Evolutionary conservation across 768 basidiomycete genomes (phyloP).

Genomic region (Suillus fuscotomentosus): DNA sequence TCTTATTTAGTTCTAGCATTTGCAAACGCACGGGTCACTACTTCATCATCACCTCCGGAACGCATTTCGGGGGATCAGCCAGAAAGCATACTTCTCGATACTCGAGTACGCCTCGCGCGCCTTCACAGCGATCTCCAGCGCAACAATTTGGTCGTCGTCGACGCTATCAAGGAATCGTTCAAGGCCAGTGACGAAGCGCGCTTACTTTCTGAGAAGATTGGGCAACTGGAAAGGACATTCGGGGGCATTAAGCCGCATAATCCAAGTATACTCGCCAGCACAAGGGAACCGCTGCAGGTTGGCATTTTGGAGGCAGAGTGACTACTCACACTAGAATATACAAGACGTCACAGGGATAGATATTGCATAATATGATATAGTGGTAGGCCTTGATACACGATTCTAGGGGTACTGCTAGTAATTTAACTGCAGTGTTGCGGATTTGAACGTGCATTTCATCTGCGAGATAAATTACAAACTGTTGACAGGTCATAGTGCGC

Average conservation of each 20-base stretch:
- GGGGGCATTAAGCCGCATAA: constrained; percentile 8
- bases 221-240: constrained; percentile 17
- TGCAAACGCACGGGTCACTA: constrained; percentile 13
- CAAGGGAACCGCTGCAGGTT: constrained; percentile 10
- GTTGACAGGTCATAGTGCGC: neutral
- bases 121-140: constrained; percentile 10
- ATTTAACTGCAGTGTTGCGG: neutral
- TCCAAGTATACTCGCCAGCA: neutral
- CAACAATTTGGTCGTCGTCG: constrained; percentile 13
- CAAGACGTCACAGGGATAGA: neutral
- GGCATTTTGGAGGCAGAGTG: constrained; percentile 19
- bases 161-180: constrained; percentile 16
- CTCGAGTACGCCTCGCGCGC: constrained; percentile 9
- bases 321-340: constrained; percentile 15
- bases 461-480: neutral
- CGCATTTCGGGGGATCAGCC: neutral
- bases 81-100: constrained; percentile 9
- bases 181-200: constrained; percentile 15
- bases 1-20: constrained; percentile 15
- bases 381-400: neutral
- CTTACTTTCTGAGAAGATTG: constrained; percentile 24
- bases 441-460: neutral
- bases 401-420: too few relatives aligned
- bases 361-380: neutral
- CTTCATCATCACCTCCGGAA: neutral